Evolutionary conservation across 345 rosid species (phyloP), one percentile per base, ranked within the genome.

Genomic region (Eucalyptus polybractea): DNA sequence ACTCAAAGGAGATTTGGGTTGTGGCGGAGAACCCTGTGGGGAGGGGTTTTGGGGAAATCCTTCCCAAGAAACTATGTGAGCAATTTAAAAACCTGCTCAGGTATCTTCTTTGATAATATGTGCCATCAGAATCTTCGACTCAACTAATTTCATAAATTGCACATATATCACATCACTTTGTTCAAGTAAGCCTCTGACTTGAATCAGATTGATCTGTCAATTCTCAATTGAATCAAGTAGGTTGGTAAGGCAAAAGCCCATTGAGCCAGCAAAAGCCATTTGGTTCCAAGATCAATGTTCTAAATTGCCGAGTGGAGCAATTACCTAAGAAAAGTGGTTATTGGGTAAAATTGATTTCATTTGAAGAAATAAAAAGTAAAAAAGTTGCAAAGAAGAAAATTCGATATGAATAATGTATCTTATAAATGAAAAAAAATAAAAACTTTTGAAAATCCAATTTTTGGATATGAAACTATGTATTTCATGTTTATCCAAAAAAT

Each of bases 381-480:
- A 33, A 65, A 15, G 21, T 65, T 65, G 6, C 33, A 14, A 33
- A 65, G 19, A 7, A 65, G 76, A 16, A 65, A 33, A 65, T 65
- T 65, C 6, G 3, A n/a, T 7, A 40, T 14, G 1, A 7, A 65
- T n/a, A n/a, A 4, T 14, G 37, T 65, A 7, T n/a, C 10, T n/a
- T 65, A n/a, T 4, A 65, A 65, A n/a, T 14, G 37, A 65, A 29
- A 53, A 29, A 53, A 53, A 53, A 16, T 6, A 53, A 60, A 27
- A 25, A 3, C 0, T 9, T 9, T 60, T 65, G 8, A 7, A 2
- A 65, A n/a, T n/a, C 19, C 19, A n/a, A 0, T 14, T 65, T 3
- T n/a, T 1, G 5, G 3, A 65, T n/a, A 15, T 0, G 1, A 65
- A n/a, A 19, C 4, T n/a, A 14, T 65, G 33, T 13, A 13, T 13